Conservation (phyloP, 768 basidiomycete genomes). For the Tricholoma terreum region DNA sequence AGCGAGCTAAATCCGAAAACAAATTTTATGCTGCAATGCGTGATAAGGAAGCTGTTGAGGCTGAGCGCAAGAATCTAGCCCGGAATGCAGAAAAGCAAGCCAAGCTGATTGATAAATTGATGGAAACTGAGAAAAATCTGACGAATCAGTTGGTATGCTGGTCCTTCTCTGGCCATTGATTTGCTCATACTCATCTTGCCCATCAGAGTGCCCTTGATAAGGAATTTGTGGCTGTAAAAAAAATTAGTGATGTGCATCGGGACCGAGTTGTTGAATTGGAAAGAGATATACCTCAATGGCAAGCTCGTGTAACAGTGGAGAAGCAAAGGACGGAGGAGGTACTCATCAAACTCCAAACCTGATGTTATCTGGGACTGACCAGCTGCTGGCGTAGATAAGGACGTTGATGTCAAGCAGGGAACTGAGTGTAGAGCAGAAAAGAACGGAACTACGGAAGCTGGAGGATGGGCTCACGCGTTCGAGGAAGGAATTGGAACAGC, state of each 20-base stretch:
- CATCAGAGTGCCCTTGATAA: slow-evolving; percentile 42
- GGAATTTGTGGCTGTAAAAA: slow-evolving; percentile 35
- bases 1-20: slow-evolving; percentile 97
- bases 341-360: not conserved
- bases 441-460: slow-evolving; percentile 35
- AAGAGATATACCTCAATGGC: slow-evolving; percentile 29
- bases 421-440: slow-evolving; percentile 18
- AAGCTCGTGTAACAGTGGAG: slow-evolving; percentile 35
- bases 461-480: slow-evolving; percentile 49
- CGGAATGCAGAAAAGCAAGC: slow-evolving; percentile 47
- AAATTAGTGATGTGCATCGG: slow-evolving; percentile 23
- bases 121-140: slow-evolving; percentile 62
- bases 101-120: slow-evolving; percentile 60
- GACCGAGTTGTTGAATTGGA: slow-evolving; percentile 27
- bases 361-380: not conserved
- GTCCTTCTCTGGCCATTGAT: not conserved
- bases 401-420: not conserved
- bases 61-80: slow-evolving; percentile 63
- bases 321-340: slow-evolving; percentile 40
- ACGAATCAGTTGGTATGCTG: slow-evolving; percentile 54
- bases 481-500: slow-evolving; percentile 53
- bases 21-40: slow-evolving; percentile 92
- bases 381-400: not conserved
- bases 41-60: slow-evolving; percentile 79
- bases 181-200: not conserved